Conservation (phyloP, 2,329 filamentous ascomycete genomes). For the Aspergillus pseudonomiae region DNA sequence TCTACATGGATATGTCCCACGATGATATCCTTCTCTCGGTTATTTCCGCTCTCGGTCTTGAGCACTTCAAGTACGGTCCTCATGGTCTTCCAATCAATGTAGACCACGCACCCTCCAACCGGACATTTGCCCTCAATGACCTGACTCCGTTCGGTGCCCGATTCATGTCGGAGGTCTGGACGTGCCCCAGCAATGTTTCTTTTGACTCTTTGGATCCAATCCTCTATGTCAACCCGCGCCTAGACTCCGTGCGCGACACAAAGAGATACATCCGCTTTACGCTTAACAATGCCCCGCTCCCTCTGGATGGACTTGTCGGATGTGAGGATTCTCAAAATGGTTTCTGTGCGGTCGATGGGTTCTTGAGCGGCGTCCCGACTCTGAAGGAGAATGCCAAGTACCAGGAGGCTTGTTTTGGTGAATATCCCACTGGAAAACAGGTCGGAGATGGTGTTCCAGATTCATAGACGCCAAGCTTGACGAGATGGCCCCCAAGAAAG, state of each 20-base stretch:
- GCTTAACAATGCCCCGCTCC: slow-evolving; percentile 33
- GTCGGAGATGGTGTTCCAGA: slow-evolving; percentile 28
- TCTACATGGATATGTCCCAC: slow-evolving; percentile 59
- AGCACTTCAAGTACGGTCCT: slow-evolving; percentile 51
- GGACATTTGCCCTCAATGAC: slow-evolving; percentile 54
- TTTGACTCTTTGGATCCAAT: slow-evolving; percentile 44
- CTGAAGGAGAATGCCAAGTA: slow-evolving; percentile 32
- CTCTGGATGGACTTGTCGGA: slow-evolving; percentile 29
- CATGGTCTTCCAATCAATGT: slow-evolving; percentile 30
- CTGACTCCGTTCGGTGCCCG: slow-evolving; percentile 60
- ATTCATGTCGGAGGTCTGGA: slow-evolving; percentile 60
- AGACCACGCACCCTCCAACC: slow-evolving; percentile 50
- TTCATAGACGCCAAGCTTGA: neutral
- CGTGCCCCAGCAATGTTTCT: slow-evolving; percentile 41
- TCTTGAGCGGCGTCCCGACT: slow-evolving; percentile 26
- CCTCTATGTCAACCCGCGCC: slow-evolving; percentile 32
- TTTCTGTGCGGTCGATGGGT: slow-evolving; percentile 32
- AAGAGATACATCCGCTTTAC: slow-evolving; percentile 34
- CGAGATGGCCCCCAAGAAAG: neutral
- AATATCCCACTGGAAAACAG: slow-evolving; percentile 27
- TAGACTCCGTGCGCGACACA: slow-evolving; percentile 18
- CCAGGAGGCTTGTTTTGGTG: slow-evolving; percentile 34
- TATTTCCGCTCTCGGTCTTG: slow-evolving; percentile 56
- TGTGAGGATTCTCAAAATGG: slow-evolving; percentile 31
- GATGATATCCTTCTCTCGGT: slow-evolving; percentile 57